Conservation (phyloP, 345 rosid genomes). For the Hibiscus mutabilis region DNA sequence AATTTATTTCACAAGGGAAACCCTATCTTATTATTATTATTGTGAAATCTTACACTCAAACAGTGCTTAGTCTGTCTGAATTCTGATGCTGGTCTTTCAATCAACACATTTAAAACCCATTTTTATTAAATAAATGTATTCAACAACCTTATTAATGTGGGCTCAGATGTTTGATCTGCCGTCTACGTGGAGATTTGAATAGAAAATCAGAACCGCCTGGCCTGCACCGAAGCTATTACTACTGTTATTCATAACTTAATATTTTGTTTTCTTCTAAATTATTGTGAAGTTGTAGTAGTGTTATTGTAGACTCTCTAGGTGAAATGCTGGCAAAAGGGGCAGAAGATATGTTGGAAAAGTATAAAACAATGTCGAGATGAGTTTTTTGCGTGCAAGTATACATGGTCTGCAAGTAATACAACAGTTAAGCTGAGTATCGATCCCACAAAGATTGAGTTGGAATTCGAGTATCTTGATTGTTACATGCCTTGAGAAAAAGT, state of each 20-base stretch:
- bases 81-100: background rate
- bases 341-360: no score
- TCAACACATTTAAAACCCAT: background rate
- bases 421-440: no score
- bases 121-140: constrained; percentile 6
- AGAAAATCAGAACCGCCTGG: constrained; percentile 9
- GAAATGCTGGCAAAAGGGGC: no score
- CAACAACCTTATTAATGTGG: constrained; percentile 5
- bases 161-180: constrained; percentile 11
- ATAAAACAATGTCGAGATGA: no score
- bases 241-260: background rate
- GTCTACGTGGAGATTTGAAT: background rate
- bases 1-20: background rate
- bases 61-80: background rate
- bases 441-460: no score
- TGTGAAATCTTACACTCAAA: background rate
- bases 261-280: background rate
- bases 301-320: no score
- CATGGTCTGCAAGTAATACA: no score
- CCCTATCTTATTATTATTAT: background rate
- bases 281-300: background rate
- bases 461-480: no score
- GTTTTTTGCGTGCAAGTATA: no score
- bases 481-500: no score
- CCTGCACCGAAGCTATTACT: background rate